Evolutionary conservation across 257 asterid genomes (phyloP).

Genomic region (Marsdenia floribunda): DNA sequence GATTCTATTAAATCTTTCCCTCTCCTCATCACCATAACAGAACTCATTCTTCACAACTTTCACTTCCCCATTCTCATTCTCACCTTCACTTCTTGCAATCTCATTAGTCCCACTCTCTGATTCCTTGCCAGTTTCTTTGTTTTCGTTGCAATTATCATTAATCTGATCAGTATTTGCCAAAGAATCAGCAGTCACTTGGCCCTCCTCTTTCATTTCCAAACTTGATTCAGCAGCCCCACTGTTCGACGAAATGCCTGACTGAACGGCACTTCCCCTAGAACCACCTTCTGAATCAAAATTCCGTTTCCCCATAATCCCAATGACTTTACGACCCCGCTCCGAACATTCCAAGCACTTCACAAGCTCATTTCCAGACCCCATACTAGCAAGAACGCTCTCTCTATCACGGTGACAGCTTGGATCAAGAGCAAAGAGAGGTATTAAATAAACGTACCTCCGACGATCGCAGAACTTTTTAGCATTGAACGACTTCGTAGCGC

Average conservation of each 20-base stretch:
- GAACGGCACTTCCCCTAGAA: conserved; percentile 18
- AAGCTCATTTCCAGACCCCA: conserved; percentile 68
- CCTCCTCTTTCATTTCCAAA: conserved; percentile 6
- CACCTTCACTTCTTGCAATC: conserved; percentile 21
- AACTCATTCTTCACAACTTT: conserved; percentile 34
- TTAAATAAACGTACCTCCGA: conserved; percentile 80
- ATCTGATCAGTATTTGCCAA: conserved; percentile 17
- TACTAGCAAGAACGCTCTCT: conserved; percentile 81
- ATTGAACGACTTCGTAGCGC: conserved; percentile 61
- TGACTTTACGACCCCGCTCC: conserved; percentile 81
- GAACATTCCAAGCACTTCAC: conserved; percentile 84
- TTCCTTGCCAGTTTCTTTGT: conserved; percentile 17
- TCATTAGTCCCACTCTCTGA: conserved; percentile 21
- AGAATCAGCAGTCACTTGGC: conserved; percentile 12
- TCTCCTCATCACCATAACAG: conserved; percentile 58
- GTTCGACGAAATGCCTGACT: conserved; percentile 26
- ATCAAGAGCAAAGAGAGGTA: conserved; percentile 89
- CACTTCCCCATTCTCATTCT: conserved; percentile 10
- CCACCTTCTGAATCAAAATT: conserved; percentile 25
- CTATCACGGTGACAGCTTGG: conserved; percentile 76
- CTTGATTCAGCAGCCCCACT: conserved; percentile 14
- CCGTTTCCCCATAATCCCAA: conserved; percentile 68
- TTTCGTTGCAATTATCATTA: background rate
- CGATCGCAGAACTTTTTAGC: conserved; percentile 94
- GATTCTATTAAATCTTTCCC: conserved; percentile 71